Conservation (phyloP, 2,329 filamentous ascomycete species). For the Fusarium sp. region DNA sequence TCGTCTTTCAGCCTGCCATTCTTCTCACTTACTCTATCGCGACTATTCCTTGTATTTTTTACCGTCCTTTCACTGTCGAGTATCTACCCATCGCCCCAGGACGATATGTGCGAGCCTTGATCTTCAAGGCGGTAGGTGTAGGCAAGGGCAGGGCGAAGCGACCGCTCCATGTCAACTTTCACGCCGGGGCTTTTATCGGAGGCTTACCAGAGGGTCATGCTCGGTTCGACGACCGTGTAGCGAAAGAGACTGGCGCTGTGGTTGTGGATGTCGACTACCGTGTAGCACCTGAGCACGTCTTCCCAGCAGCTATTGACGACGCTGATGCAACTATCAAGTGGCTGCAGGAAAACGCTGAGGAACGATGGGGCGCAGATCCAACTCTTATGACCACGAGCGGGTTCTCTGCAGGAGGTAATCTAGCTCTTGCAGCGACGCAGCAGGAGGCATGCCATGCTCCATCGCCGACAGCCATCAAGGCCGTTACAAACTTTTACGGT, state of each 20-base stretch:
- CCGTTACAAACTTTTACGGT: constrained; percentile 55
- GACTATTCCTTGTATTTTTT: constrained; percentile 52
- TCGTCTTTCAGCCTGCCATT: constrained; percentile 56
- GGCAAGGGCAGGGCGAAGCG: constrained; percentile 41
- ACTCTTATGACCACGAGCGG: constrained; percentile 57
- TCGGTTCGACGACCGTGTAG: constrained; percentile 50
- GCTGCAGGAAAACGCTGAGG: constrained; percentile 53
- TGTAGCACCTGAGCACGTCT: constrained; percentile 63
- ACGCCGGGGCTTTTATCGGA: constrained; percentile 58
- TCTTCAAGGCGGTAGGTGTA: constrained; percentile 48
- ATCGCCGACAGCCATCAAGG: constrained; percentile 49
- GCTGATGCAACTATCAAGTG: constrained; percentile 57
- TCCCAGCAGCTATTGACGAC: constrained; percentile 62
- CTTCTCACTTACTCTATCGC: constrained; percentile 54
- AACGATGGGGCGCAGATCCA: constrained; percentile 52
- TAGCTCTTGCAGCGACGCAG: constrained; percentile 53
- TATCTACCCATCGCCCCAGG: constrained; percentile 47
- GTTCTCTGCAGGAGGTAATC: constrained; percentile 57
- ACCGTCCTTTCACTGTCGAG: constrained; percentile 49
- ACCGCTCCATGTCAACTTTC: constrained; percentile 59
- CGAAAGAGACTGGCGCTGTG: constrained; percentile 55
- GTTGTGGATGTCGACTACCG: constrained; percentile 64
- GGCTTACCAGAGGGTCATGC: constrained; percentile 56
- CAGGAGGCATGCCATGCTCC: constrained; percentile 37
- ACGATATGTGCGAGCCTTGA: constrained; percentile 47